Percentiles rank a stretch among this genome's conserved stretches.
phyloP scores from a whole-genome alignment of 2,329 filamentous ascomycete species.

The Trichoderma citrinoviride region DNA sequence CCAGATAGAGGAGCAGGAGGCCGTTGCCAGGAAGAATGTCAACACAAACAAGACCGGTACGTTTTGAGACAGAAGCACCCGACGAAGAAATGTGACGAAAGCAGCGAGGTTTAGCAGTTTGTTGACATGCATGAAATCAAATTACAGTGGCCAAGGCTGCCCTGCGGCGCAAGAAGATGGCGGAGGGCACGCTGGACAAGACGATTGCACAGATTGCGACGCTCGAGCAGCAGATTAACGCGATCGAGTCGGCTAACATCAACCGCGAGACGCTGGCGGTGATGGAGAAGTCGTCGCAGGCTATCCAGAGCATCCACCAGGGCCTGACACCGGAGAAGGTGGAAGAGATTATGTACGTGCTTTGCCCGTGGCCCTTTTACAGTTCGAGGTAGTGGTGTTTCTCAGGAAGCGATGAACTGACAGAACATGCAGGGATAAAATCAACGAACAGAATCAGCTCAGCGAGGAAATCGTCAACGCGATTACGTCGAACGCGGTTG shows the following conservation, averaged over 20 bases:
- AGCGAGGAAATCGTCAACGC: constrained; percentile 89
- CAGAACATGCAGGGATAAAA: constrained; percentile 65
- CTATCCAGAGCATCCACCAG: constrained; percentile 91
- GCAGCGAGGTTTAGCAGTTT: constrained; percentile 23
- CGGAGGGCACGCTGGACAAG: constrained; percentile 88
- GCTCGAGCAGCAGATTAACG: constrained; percentile 91
- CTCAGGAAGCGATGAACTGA: constrained; percentile 31
- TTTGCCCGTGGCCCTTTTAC: background rate
- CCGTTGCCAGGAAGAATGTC: constrained; percentile 83
- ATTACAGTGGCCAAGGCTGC: constrained; percentile 80
- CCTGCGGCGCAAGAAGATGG: constrained; percentile 88
- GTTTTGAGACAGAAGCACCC: constrained; percentile 31
- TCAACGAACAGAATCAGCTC: constrained; percentile 88
- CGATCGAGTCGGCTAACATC: constrained; percentile 97
- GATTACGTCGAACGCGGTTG: constrained; percentile 69
- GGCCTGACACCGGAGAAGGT: constrained; percentile 92
- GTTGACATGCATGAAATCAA: constrained; percentile 27
- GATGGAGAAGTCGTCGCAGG: constrained; percentile 85
- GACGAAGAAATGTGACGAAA: background rate
- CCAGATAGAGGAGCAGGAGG: constrained; percentile 91
- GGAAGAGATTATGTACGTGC: constrained; percentile 83
- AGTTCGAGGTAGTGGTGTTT: background rate
- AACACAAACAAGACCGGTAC: constrained; percentile 83
- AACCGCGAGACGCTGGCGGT: constrained; percentile 93
- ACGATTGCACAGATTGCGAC: constrained; percentile 87